Base-by-base conservation (phyloP, 1,284 basidiomycete genomes). In the Apiotrichum domesticum region DNA sequence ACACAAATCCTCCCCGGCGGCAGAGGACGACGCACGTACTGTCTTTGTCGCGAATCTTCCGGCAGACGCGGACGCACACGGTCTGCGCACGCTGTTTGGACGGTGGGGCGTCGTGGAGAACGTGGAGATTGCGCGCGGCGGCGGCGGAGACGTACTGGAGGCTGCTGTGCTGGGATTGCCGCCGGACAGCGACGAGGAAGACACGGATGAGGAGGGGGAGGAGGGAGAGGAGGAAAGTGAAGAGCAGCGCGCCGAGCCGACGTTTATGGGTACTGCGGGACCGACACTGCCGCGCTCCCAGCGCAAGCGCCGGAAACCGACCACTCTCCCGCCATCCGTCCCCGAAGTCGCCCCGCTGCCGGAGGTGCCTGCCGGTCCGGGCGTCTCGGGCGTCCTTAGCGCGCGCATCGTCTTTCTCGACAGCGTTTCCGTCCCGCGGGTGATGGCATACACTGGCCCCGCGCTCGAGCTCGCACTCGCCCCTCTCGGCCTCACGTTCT, bases 21-120 rank as follows among this genome's bases (percentile, higher is more conserved):
- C 46, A n/a, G 48, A 53, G 37, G 47, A 44, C 32, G 51, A 81
- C 67, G 55, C 54, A 14, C 82, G 90, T 50, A 92, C 90, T 0
- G 78, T 93, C 11, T 95, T 95, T 68, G 77, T 92, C 8, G 87
- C 87, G 56, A 93, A 95, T 67, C 76, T 92, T 3, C 90, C 91
- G 2, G 84, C 88, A 51, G 90, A 93, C 71, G 84, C 88, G 3
- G 88, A 87, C 0, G 86, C 88, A 63, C 80, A 87, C 49, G 87
- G 90, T 68, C 74, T 93, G 1, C 78, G 83, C 3, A 74, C 83
- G 2, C 79, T 93, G 21, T 91, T 92, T 79, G 85, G 85, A 65
- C 68, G 79, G 13, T 84, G 81, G 58, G 91, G 90, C 14, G 85
- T 85, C 0, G 81, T 93, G 11, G 90, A 94, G 74, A 80, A 78